Evolutionary conservation across 2,329 filamentous ascomycete genomes (phyloP), one percentile per base, ranked within the genome.

Genomic region (Aureobasidium uvarum): DNA sequence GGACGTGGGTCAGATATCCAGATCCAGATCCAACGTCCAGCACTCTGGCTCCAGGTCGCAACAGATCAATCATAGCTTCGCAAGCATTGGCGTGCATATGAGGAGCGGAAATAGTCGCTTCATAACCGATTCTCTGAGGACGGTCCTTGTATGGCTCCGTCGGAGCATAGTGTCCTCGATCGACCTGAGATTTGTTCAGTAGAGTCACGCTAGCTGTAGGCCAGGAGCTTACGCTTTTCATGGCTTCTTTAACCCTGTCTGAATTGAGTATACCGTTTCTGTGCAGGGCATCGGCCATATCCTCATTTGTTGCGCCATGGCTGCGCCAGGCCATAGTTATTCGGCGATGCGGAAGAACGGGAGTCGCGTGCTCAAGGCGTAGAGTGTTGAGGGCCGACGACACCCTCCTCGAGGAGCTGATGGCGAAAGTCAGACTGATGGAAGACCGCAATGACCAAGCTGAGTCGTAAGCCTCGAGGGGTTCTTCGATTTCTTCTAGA

Each of bases 281-380:
- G 75, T 81, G 87, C 66, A 99, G 83, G 75, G 96, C 96, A 70
- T 88, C 84, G 68, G 98, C 82, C 56, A 99, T 83, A 65, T 87
- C 87, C 46, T 79, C 77, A 76, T 98, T 97, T 33, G 86, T 86
- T 5, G 79, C 78, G 67, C 92, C 94, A 7, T 89, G 90, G 76
- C 90, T 92, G 70, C 86, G 86, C 95, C 95, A 99, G 67, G 94
- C 93, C 95, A 99, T 98, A 67, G 68, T 83, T 67, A 65, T 18
- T 1, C 13, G 45, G 13, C 36, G 58, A 51, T 36, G n/a, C 18
- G 11, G 7, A 11, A 48, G 23, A 10, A 33, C n/a, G 20, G 39
- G 31, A n/a, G 25, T 4, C 18, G 28, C 11, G 36, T 55, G 23
- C 16, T 13, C 8, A 5, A 28, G 33, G 13, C 36, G 31, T 38